A percentile compares a stretch with the other conserved stretches of the same genome.
These are phyloP conservation scores for Guadua angustifolia DNA, from an alignment of 176 grass and related monocot species.

Conservation along the genomic window DNA sequence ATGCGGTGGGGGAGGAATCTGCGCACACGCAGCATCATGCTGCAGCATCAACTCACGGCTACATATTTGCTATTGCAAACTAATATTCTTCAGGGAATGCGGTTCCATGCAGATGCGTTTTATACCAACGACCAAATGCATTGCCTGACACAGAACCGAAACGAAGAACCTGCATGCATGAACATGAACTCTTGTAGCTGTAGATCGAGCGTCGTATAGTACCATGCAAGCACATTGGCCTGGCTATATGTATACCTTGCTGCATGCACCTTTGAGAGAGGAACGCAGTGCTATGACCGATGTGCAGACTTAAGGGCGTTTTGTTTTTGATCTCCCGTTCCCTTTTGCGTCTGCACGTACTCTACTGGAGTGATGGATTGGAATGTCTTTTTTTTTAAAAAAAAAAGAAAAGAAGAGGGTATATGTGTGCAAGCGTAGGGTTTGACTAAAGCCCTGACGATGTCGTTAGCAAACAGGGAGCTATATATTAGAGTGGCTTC, in stretches of 20 bases:
- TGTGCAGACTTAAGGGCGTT: not conserved
- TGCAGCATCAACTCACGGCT: not conserved
- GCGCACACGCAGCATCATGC: not conserved
- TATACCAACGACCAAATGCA: not conserved
- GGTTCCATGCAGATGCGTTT: not conserved
- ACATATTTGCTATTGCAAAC: too few species aligned
- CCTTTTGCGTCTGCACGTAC: not conserved
- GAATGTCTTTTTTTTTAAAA: not conserved
- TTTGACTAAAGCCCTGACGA: not conserved
- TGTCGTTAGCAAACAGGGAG: not conserved
- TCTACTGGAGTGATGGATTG: not conserved
- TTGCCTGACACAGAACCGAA: not conserved
- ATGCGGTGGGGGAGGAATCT: not conserved
- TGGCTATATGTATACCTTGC: not conserved
- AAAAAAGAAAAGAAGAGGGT: too few species aligned
- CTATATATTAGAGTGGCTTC: not conserved
- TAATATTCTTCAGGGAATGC: slow-evolving; percentile 16
- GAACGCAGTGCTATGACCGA: not conserved
- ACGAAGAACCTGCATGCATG: not conserved
- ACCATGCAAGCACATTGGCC: slow-evolving; percentile 1
- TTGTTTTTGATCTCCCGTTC: not conserved
- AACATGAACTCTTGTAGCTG: not conserved
- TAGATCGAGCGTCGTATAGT: not conserved
- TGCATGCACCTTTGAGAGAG: not conserved
- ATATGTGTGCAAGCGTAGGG: not conserved